Percentiles rank a stretch among this genome's conserved stretches.
Evolutionary conservation across 306 rosid species (phyloP).

Genomic region (Trifolium fragiferum): DNA sequence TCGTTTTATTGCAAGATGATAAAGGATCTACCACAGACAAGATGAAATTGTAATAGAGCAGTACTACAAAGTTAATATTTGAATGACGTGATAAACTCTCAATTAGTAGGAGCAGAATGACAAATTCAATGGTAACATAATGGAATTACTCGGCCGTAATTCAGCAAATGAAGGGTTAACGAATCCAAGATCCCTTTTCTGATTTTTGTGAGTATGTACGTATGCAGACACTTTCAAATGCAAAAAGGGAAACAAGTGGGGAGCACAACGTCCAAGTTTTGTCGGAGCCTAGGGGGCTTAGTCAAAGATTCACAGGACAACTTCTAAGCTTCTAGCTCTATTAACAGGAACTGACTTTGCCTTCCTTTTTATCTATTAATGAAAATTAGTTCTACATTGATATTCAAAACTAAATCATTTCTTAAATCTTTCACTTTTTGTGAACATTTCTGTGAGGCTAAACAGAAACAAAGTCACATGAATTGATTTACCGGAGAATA

Average conservation of each 20-base stretch:
- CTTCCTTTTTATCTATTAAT: neutral
- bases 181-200: neutral
- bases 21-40: neutral
- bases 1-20: neutral
- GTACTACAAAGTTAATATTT: neutral
- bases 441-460: constrained; percentile 6
- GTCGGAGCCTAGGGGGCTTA: neutral
- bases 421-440: constrained; percentile 5
- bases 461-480: constrained; percentile 7
- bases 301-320: neutral
- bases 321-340: neutral
- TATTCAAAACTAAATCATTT: constrained; percentile 3
- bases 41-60: neutral
- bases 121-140: neutral
- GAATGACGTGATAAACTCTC: neutral
- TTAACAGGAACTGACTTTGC: neutral
- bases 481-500: constrained; percentile 1
- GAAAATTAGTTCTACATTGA: neutral
- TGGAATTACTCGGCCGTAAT: neutral
- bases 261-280: neutral
- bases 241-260: neutral
- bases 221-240: neutral
- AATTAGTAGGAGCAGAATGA: neutral
- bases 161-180: neutral
- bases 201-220: neutral